Conservation (phyloP, 345 rosid genomes). For the Syzygium jambos region DNA sequence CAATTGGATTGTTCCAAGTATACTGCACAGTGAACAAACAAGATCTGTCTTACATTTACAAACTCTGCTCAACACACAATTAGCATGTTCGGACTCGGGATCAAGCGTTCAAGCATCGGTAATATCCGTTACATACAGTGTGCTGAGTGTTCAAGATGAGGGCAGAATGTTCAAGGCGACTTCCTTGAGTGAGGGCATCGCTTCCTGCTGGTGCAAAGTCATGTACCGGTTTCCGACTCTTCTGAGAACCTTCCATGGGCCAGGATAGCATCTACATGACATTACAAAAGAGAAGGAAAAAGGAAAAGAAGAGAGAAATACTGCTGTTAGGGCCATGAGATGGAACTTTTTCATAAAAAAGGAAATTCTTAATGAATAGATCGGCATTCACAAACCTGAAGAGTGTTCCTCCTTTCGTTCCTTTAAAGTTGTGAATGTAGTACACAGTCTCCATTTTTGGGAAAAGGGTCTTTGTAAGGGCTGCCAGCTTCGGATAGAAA, state of each 20-base stretch:
- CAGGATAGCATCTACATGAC: constrained; percentile 67
- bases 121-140: background rate
- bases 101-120: background rate
- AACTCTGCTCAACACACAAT: background rate
- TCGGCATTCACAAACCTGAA: constrained; percentile 43
- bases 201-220: constrained; percentile 65
- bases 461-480: constrained; percentile 61
- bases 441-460: constrained; percentile 86
- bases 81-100: background rate
- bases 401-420: constrained; percentile 74
- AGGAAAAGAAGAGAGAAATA: background rate
- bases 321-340: background rate
- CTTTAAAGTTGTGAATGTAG: constrained; percentile 93
- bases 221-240: constrained; percentile 28
- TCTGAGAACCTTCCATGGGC: constrained; percentile 84
- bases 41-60: background rate
- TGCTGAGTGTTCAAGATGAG: constrained; percentile 29
- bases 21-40: background rate
- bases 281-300: background rate
- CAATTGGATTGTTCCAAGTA: background rate
- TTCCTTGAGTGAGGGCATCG: constrained; percentile 90
- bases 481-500: constrained; percentile 90
- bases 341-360: background rate
- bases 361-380: background rate
- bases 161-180: constrained; percentile 83